Conservation (phyloP, 768 basidiomycete genomes). For the Cystobasidium ongulense region DNA sequence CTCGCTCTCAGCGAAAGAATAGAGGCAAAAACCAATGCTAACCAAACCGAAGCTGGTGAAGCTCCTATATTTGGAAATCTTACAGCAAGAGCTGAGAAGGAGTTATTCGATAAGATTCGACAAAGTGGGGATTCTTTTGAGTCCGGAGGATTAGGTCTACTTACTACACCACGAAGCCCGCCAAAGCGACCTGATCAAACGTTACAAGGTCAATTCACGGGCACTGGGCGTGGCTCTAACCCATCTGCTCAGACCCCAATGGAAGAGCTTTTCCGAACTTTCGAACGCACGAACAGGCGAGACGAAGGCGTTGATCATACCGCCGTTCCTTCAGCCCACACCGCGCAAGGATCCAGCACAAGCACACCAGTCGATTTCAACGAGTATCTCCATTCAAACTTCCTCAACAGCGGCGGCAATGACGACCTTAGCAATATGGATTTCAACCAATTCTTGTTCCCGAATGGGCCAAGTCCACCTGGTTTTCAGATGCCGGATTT, state of each 20-base stretch:
- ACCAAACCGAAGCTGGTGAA: not conserved
- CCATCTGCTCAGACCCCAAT: too few species aligned
- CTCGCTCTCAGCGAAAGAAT: too few species aligned
- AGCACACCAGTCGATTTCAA: not conserved
- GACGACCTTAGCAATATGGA: not conserved
- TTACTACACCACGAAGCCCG: too few species aligned
- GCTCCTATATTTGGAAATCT: not conserved
- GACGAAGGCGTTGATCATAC: too few species aligned
- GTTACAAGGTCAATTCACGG: too few species aligned
- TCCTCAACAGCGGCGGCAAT: not conserved
- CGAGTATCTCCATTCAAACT: not conserved
- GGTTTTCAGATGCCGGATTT: constrained; percentile 3
- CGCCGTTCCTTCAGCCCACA: not conserved
- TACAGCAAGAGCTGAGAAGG: not conserved
- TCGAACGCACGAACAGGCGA: too few species aligned
- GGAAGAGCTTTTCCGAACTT: too few species aligned
- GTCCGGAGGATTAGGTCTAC: not conserved
- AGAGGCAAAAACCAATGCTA: not conserved
- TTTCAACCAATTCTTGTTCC: not conserved
- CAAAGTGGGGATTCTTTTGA: not conserved
- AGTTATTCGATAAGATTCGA: not conserved
- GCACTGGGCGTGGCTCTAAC: too few species aligned
- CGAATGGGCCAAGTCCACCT: not conserved
- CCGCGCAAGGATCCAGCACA: not conserved
- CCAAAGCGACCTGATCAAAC: too few species aligned